Evolutionary conservation across 345 rosid genomes (phyloP), one percentile per base, ranked within the genome.

Genomic region (Erucastrum elatum): DNA sequence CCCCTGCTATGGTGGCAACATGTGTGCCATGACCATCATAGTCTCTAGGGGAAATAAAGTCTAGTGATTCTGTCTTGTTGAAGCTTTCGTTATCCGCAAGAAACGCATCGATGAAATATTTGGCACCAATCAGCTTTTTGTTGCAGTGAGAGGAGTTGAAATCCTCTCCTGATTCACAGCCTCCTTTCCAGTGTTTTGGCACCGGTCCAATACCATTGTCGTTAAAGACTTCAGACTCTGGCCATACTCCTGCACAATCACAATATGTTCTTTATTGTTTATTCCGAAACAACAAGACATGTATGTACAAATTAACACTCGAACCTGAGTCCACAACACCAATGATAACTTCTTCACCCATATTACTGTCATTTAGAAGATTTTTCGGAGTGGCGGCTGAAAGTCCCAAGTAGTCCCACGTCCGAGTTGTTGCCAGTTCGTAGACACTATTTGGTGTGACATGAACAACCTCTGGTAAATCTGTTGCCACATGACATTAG

Each of bases 391-490:
- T 82, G 55, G 69, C 13, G 0, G 76, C 71, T 34, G 86, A 85
- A 27, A 86, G 56, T 15, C 56, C 56, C n/a, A 51, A n/a, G 56
- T 51, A 51, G 56, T 51, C 56, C 56, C 56, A 51, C 16, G 56
- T 51, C 17, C 56, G 56, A 51, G 56, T 51, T 5, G 21, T 51
- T 51, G 56, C 7, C 21, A 51, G 56, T n/a, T 51, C 56, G 56
- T 51, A 51, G 56, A 51, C 6, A 51, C 17, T 51, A 51, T 51
- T 16, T n/a, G 56, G 56, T 51, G 56, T 51, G 56, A 51, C 87
- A 41, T 84, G 85, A 26, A 84, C 71, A 58, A 87, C 89, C 6
- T 74, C 69, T 11, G 87, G 86, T 44, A 81, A 65, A 58, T 82
- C 90, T 87, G 30, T 79, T 26, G 29, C 53, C 55, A 72, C 60